These are phyloP conservation scores for Metschnikowia anglica DNA, from an alignment of 805 yeast genomes.

Conservation along the genomic window DNA sequence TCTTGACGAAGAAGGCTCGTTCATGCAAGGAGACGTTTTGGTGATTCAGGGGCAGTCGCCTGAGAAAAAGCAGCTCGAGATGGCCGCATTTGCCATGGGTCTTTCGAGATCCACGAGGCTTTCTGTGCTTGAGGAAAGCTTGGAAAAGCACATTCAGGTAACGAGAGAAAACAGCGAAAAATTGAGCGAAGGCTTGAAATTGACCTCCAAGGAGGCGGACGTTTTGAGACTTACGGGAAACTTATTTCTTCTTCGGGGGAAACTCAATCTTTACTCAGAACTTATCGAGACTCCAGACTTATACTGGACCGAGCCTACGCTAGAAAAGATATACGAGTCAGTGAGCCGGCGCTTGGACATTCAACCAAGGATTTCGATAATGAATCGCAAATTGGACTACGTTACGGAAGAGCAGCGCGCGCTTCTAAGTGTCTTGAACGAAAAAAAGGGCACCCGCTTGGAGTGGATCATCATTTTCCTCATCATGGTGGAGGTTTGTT, in stretches of 20 bases:
- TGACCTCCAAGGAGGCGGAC: conserved; percentile 51
- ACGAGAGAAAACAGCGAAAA: conserved; percentile 66
- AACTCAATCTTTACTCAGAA: conserved; percentile 81
- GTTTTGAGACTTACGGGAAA: conserved; percentile 71
- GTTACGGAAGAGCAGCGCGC: conserved; percentile 87
- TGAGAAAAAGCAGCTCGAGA: conserved; percentile 59
- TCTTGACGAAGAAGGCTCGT: conserved; percentile 34
- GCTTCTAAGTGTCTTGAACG: conserved; percentile 69
- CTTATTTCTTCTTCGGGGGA: conserved; percentile 73
- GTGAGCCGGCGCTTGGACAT: conserved; percentile 75
- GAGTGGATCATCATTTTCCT: conserved; percentile 88
- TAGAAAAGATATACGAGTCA: conserved; percentile 72
- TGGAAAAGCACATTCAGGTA: conserved; percentile 64
- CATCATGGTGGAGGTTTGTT: conserved; percentile 81
- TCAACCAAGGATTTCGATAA: conserved; percentile 68
- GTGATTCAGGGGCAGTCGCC: conserved; percentile 53
- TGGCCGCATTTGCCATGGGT: conserved; percentile 87
- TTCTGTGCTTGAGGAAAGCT: conserved; percentile 70
- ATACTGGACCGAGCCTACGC: conserved; percentile 88
- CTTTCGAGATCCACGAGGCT: conserved; percentile 82
- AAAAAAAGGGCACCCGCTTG: conserved; percentile 68
- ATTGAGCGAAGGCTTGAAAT: conserved; percentile 58
- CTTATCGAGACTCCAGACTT: conserved; percentile 89
- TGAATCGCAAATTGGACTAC: conserved; percentile 85
- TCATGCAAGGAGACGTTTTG: conserved; percentile 67